Evolutionary conservation across 768 basidiomycete species (phyloP).

Genomic region (Hypsizygus marmoreus): DNA sequence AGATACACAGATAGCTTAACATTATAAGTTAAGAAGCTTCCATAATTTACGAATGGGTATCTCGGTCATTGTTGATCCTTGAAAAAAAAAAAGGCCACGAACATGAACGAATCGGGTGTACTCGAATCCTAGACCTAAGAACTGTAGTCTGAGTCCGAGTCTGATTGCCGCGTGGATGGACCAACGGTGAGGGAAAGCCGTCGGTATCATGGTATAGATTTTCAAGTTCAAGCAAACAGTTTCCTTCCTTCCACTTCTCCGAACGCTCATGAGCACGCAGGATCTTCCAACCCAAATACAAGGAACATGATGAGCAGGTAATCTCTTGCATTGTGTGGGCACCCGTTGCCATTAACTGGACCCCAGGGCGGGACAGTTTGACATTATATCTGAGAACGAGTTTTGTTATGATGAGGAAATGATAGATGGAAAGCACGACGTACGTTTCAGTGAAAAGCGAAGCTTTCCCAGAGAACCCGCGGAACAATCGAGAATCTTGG

Average conservation of each 20-base stretch:
- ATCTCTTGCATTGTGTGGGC: constrained; percentile 65
- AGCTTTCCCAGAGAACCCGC: constrained; percentile 60
- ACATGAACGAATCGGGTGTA: background rate
- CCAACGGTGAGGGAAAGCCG: constrained; percentile 13
- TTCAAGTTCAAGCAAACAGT: constrained; percentile 60
- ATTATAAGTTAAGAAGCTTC: too few species aligned
- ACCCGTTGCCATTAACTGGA: constrained; percentile 64
- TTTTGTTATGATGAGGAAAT: background rate
- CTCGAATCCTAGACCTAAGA: constrained; percentile 2
- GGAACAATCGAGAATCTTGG: constrained; percentile 47
- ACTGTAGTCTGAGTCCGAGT: constrained; percentile 35
- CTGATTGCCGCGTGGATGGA: constrained; percentile 28
- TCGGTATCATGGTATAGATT: constrained; percentile 35
- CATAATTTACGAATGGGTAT: too few species aligned
- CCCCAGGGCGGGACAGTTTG: constrained; percentile 41
- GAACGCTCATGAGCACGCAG: constrained; percentile 54
- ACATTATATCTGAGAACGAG: constrained; percentile 46
- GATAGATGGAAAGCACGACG: constrained; percentile 19
- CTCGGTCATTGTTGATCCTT: constrained; percentile 5
- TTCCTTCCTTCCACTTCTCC: constrained; percentile 67
- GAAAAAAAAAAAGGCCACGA: background rate
- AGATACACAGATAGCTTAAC: too few species aligned
- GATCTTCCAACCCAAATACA: constrained; percentile 67
- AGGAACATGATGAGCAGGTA: constrained; percentile 47
- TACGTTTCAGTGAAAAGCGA: constrained; percentile 60